phyloP scores from a whole-genome alignment of 768 basidiomycete genomes.

The Fibroporia radiculosa region DNA sequence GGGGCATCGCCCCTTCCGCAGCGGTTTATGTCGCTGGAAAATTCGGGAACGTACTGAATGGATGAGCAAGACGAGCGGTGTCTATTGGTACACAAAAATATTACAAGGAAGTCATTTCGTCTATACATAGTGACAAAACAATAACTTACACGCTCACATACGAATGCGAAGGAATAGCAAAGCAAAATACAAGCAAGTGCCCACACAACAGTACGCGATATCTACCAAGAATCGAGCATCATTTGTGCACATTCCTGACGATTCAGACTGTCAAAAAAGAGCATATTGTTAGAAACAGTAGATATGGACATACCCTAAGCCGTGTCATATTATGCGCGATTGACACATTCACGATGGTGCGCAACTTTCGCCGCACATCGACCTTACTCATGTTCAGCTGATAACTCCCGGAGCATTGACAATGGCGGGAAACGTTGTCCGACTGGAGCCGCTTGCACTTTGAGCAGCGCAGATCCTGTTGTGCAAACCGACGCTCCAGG shows the following conservation, averaged over 20 bases:
- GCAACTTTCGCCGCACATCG: slow-evolving; percentile 63
- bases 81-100: no score
- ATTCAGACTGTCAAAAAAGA: background rate
- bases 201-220: no score
- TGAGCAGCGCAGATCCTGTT: slow-evolving; percentile 84
- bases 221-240: slow-evolving; percentile 30
- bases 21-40: no score
- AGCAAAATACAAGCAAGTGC: no score
- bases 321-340: slow-evolving; percentile 61
- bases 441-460: slow-evolving; percentile 90
- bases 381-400: slow-evolving; percentile 62
- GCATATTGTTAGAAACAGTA: background rate
- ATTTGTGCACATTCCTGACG: slow-evolving; percentile 33
- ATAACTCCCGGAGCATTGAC: slow-evolving; percentile 84
- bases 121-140: no score
- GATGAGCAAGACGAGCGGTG: no score
- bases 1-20: no score
- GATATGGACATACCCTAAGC: slow-evolving; percentile 46
- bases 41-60: no score
- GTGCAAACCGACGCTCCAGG: slow-evolving; percentile 67
- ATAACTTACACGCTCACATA: no score
- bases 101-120: no score
- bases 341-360: slow-evolving; percentile 80
- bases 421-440: slow-evolving; percentile 79
- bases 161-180: no score